Evolutionary conservation across 1,284 basidiomycete genomes (phyloP).

Genomic region (Entoloma clypeatum): DNA sequence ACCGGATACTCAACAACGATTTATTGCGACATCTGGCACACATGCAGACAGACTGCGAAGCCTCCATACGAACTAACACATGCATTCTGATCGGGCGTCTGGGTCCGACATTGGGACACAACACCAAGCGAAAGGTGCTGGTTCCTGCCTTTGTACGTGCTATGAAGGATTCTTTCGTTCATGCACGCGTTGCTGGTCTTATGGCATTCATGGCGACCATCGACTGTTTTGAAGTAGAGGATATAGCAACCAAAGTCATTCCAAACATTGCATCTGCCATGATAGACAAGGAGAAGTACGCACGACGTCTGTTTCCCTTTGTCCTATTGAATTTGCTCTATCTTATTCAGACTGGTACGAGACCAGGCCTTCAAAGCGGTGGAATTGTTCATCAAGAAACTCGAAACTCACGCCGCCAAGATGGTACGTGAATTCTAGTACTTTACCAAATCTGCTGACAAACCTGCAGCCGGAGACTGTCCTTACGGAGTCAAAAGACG

Average conservation of each 20-base stretch:
- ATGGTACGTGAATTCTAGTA: constrained; percentile 55
- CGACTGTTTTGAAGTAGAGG: constrained; percentile 86
- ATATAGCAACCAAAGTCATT: constrained; percentile 86
- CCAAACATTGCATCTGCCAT: constrained; percentile 78
- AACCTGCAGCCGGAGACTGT: constrained; percentile 65
- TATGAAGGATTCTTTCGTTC: constrained; percentile 89
- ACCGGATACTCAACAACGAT: constrained; percentile 96
- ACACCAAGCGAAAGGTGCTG: constrained; percentile 93
- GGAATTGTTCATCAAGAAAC: constrained; percentile 77
- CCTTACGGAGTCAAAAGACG: constrained; percentile 36
- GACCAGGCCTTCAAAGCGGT: constrained; percentile 94
- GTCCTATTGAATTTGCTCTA: neutral
- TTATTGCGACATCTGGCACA: constrained; percentile 90
- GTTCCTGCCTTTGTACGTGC: constrained; percentile 93
- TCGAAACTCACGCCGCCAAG: constrained; percentile 74
- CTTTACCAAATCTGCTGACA: neutral
- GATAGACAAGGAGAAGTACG: constrained; percentile 80
- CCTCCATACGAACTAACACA: constrained; percentile 96
- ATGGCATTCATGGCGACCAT: constrained; percentile 96
- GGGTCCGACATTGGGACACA: constrained; percentile 78
- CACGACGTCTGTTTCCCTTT: constrained; percentile 9
- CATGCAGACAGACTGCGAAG: constrained; percentile 88
- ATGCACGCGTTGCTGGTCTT: constrained; percentile 89
- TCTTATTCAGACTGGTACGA: constrained; percentile 64
- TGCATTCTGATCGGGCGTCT: constrained; percentile 94